These are phyloP conservation scores for Ilyonectria sp. DNA, from an alignment of 2,329 filamentous ascomycete genomes.

Conservation along the genomic window DNA sequence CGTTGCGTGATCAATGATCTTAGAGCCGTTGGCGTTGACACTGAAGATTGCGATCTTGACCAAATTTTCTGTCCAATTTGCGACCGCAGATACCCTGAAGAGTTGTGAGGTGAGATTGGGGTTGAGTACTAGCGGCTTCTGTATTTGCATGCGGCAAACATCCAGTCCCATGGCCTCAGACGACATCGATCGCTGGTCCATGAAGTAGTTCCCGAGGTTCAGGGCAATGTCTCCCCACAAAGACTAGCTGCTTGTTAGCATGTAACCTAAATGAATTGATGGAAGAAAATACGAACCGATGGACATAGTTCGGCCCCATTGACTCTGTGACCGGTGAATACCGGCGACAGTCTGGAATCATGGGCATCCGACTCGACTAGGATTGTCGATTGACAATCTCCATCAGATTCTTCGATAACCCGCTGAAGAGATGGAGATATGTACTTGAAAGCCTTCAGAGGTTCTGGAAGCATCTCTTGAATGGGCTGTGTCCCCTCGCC, in stretches of 20 bases:
- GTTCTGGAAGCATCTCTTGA: background rate
- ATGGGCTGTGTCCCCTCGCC: conserved; percentile 52
- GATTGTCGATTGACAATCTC: conserved; percentile 22
- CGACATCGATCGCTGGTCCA: conserved; percentile 32
- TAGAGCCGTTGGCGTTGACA: conserved; percentile 35
- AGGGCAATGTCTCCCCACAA: conserved; percentile 38
- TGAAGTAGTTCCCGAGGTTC: conserved; percentile 32
- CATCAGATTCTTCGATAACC: conserved; percentile 37
- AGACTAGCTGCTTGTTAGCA: conserved; percentile 30
- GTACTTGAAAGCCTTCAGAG: conserved; percentile 24
- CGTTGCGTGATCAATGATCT: conserved; percentile 35
- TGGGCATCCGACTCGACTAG: conserved; percentile 39
- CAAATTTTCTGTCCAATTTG: conserved; percentile 32
- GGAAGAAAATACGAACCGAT: conserved; percentile 50
- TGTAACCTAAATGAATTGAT: too few species aligned
- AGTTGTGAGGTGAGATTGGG: conserved; percentile 29
- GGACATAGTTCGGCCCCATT: conserved; percentile 41
- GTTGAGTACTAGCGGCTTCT: conserved; percentile 41
- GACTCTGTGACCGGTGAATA: conserved; percentile 40
- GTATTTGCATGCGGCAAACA: conserved; percentile 37
- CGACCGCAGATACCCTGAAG: conserved; percentile 35
- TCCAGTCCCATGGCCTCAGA: conserved; percentile 36
- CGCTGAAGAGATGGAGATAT: conserved; percentile 41
- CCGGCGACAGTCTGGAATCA: conserved; percentile 27
- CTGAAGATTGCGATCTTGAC: conserved; percentile 42